Base-by-base conservation (phyloP, 441 rosid species). In the Corymbia calophylla region DNA sequence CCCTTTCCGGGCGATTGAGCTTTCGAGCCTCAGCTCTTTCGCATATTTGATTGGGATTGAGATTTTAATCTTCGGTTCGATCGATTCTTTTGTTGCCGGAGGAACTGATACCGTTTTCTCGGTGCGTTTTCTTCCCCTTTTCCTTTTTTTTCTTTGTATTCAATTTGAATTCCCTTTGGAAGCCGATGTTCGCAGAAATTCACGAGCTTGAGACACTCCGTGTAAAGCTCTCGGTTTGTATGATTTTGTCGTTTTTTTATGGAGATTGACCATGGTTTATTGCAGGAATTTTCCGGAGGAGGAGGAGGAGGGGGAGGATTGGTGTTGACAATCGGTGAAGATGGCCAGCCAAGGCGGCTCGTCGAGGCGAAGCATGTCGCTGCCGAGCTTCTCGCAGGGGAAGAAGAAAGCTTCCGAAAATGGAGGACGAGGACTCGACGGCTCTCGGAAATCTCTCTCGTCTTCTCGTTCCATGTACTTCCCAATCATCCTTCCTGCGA, bases 281-380 rank as follows among this genome's bases (percentile, higher is more conserved):
- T 77, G 86, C 60, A 64, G 90, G 68, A 64, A 44, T 66, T 84
- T 66, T 13, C 19, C 31, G 68, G 86, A 53, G 86, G 87, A 53
- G 86, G 48, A 56, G 66, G 55, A 73, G 62, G 48, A n/a, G 56
- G 70, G 3, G 56, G n/a, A 70, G 87, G 56, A 23, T 58, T 70
- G 91, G 87, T 88, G 58, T 82, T 73, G 82, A 81, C 89, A 49
- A 19, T 23, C 87, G 89, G 87, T 23, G 90, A 89, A 93, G 88
- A 97, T 97, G 99, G 93, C 97, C 25, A 94, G 94, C 93, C 98
- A 96, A 91, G 94, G 95, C 66, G 97, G 97, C 88, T 91, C 97
- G 66, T 93, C 98, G 49, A 94, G 99, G 92, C 94, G 92, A 88
- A 96, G 96, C 82, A 39, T 93, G 87, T 94, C 99, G 73, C 31